Evolutionary conservation across 169 alveolate species (phyloP), one percentile per base, ranked within the genome.

Genomic region (Condylostoma magnum): DNA sequence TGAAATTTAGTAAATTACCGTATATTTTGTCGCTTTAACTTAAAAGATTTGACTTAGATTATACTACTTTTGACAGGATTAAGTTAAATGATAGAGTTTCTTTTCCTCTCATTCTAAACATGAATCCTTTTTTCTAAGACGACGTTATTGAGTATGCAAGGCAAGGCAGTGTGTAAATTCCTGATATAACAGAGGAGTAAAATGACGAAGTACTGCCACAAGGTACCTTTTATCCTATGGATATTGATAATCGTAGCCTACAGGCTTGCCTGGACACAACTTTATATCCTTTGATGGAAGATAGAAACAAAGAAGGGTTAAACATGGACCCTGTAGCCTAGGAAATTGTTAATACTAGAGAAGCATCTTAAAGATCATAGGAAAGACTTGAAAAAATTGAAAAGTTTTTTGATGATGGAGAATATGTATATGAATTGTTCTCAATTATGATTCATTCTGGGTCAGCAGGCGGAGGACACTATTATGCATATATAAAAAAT

Each of bases 401-500:
- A 43, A 47, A 66, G 43, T 66, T 46, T 30, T 30, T 47, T 10
- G 18, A 66, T 46, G 47, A 79, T 25, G 93, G 92, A 0, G 69
- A 46, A 27, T 54, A 69, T 30, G 90, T 90, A 2, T 84, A 90
- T 74, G 90, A 90, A 44, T 75, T 86, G n/a, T 86, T 77, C 77
- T 82, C 90, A 10, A 77, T 93, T 3, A 65, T 93, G 27, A 82
- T 86, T 6, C 97, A 90, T 76, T 77, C 88, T 66, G 97, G 97
- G 41, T 84, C 88, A 33, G 93, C 94, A 38, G 71, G 77, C 57
- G 93, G 93, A 44, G 97, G 96, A 0, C 97, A 93, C 74, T 93
- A 93, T 71, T 89, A 68, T 67, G 94, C 94, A 18, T 90, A 63
- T 65, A 90, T 93, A 18, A 87, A 82, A 55, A 27, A 31, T 25